Conservation (phyloP, 768 basidiomycete genomes). For the Suillus weaverae region DNA sequence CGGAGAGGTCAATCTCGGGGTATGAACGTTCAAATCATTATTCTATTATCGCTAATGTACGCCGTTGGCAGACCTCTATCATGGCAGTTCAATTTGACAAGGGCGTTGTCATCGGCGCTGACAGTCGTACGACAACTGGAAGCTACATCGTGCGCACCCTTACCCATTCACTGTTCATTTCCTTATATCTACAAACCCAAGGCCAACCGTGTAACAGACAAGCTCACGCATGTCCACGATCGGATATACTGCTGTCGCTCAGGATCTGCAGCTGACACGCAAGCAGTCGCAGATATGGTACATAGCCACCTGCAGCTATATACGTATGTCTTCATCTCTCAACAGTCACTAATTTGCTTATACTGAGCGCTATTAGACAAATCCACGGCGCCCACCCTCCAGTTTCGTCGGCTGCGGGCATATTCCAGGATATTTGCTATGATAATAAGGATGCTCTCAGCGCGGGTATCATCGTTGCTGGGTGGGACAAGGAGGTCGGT, state of each 20-base stretch:
- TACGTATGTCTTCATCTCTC: slow-evolving; percentile 46
- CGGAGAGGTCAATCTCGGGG: slow-evolving; percentile 96
- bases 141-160: slow-evolving; percentile 79
- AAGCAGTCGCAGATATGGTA: slow-evolving; percentile 91
- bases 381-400: slow-evolving; percentile 64
- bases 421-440: slow-evolving; percentile 90
- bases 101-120: slow-evolving; percentile 96
- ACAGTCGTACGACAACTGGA: slow-evolving; percentile 95
- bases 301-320: slow-evolving; percentile 80
- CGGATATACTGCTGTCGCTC: slow-evolving; percentile 99
- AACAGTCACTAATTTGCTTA: neutral
- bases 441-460: slow-evolving; percentile 86
- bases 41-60: neutral
- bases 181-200: slow-evolving; percentile 30
- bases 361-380: slow-evolving; percentile 42
- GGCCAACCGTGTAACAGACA: slow-evolving; percentile 99
- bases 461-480: slow-evolving; percentile 97
- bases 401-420: slow-evolving; percentile 76
- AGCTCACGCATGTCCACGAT: slow-evolving; percentile 94
- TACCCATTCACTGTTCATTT: neutral
- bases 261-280: slow-evolving; percentile 97
- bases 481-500: slow-evolving; percentile 91
- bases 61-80: slow-evolving; percentile 78
- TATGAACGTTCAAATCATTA: slow-evolving; percentile 43
- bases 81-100: slow-evolving; percentile 98